Conservation (phyloP, 345 rosid species). For the Gossypium raimondii region DNA sequence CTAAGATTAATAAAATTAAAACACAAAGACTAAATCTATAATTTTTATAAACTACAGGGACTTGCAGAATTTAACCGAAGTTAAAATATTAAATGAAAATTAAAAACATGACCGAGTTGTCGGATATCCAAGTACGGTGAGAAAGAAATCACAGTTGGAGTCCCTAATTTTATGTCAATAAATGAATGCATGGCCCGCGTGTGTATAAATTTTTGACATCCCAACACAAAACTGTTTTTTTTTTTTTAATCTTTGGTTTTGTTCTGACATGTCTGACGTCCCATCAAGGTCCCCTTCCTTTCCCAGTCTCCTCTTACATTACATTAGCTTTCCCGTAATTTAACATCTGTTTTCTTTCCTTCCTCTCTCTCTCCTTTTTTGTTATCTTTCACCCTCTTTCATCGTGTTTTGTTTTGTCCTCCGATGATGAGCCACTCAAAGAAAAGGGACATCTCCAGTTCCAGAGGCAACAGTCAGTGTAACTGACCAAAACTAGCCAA, state of each 20-base stretch:
- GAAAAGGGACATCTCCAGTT: constrained; percentile 19
- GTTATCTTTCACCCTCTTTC: neutral
- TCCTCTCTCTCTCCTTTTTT: neutral
- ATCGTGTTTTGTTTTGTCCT: neutral
- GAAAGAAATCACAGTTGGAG: too few relatives aligned
- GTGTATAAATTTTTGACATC: neutral
- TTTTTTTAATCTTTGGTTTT: neutral
- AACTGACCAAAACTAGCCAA: constrained; percentile 22
- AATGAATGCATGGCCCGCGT: too few relatives aligned
- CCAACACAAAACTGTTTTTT: constrained; percentile 9
- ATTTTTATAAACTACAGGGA: too few relatives aligned
- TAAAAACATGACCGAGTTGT: too few relatives aligned
- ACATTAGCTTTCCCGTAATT: constrained; percentile 58
- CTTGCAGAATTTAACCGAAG: too few relatives aligned
- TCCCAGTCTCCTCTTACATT: constrained; percentile 27
- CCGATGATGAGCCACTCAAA: constrained; percentile 16
- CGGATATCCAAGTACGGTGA: too few relatives aligned
- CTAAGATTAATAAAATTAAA: too few relatives aligned
- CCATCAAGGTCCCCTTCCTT: constrained; percentile 47
- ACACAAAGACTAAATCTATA: too few relatives aligned
- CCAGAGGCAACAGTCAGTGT: constrained; percentile 19
- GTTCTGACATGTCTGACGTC: constrained; percentile 44
- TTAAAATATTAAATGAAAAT: too few relatives aligned
- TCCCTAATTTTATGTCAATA: too few relatives aligned
- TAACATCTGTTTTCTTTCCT: constrained; percentile 23